Evolutionary conservation across 306 rosid genomes (phyloP), one percentile per base, ranked within the genome.

Genomic region (Pyrus communis): DNA sequence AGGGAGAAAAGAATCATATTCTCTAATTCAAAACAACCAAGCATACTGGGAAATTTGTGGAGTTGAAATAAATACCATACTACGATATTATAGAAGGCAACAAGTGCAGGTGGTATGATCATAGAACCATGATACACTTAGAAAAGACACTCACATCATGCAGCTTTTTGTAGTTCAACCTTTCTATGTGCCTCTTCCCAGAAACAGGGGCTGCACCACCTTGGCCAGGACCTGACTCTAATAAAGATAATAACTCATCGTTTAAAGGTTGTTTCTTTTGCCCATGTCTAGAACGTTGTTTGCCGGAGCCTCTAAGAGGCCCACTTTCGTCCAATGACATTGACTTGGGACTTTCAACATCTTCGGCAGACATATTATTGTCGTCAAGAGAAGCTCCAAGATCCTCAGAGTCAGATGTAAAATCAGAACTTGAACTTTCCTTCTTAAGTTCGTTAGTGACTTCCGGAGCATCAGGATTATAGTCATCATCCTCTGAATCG

Each of bases 391-490:
- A 76, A 74, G 89, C 87, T 52, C 86, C 89, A 45, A 92, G 93
- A 89, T 96, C 98, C 93, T 96, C 99, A 13, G 97, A 89, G 80
- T 92, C 99, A 25, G 99, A 96, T 1, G 97, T 86, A 81, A 92
- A 92, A 81, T 96, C 98, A 79, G 98, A 96, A 81, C 91, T 88
- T 71, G 97, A 96, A 83, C 91, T 89, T 85, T 84, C 88, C 75
- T 82, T 81, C 38, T 75, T 67, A 27, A 55, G 86, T 71, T 73
- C 82, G 45, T 31, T 82, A 42, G 70, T 86, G 66, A 42, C 57
- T 62, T 80, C 92, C 75, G 81, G 82, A 80, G 85, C 89, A 76
- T 76, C 33, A 33, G 99, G 99, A 78, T 92, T 82, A 80, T 19
- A 96, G 77, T 92, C 91, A 72, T 87, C 84, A 81, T 96, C 99